Evolutionary conservation across 2,329 filamentous ascomycete species (phyloP).

Genomic region (Penicillium italicum): DNA sequence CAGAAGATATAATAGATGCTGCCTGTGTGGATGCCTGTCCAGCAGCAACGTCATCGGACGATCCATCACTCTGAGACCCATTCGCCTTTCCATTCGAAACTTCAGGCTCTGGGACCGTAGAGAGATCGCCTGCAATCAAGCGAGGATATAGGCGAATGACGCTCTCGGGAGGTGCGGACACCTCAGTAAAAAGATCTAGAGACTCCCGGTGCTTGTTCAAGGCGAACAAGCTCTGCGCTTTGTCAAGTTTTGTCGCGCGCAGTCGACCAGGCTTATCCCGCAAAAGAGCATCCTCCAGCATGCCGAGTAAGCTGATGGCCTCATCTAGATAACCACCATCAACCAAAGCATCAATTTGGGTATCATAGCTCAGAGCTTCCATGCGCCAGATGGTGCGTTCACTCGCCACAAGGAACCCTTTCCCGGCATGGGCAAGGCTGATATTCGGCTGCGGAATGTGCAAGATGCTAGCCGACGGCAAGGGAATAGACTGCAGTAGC

Average conservation of each 20-base stretch:
- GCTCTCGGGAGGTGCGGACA: constrained; percentile 81
- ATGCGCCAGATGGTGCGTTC: constrained; percentile 94
- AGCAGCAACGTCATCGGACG: constrained; percentile 26
- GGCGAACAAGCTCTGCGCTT: constrained; percentile 80
- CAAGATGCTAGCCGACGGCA: constrained; percentile 77
- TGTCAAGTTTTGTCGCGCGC: constrained; percentile 83
- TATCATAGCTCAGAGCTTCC: constrained; percentile 86
- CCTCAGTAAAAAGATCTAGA: constrained; percentile 86
- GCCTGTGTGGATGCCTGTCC: constrained; percentile 31
- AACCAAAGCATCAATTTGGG: constrained; percentile 79
- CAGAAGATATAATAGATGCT: constrained; percentile 39
- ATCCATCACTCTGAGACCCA: constrained; percentile 28
- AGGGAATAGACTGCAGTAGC: constrained; percentile 77
- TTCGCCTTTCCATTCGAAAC: constrained; percentile 35
- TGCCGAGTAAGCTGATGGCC: constrained; percentile 79
- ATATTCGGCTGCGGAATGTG: constrained; percentile 91
- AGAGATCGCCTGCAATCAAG: constrained; percentile 77
- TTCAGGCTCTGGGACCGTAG: constrained; percentile 53
- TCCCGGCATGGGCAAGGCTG: constrained; percentile 91
- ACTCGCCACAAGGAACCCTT: constrained; percentile 90
- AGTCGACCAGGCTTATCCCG: constrained; percentile 76
- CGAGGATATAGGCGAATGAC: constrained; percentile 82
- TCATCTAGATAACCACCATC: constrained; percentile 75
- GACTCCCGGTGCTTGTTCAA: constrained; percentile 78
- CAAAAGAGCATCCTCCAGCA: constrained; percentile 89